Evolutionary conservation across 257 asterid genomes (phyloP), one percentile per base, ranked within the genome.

Genomic region (Fraxinus excelsior): DNA sequence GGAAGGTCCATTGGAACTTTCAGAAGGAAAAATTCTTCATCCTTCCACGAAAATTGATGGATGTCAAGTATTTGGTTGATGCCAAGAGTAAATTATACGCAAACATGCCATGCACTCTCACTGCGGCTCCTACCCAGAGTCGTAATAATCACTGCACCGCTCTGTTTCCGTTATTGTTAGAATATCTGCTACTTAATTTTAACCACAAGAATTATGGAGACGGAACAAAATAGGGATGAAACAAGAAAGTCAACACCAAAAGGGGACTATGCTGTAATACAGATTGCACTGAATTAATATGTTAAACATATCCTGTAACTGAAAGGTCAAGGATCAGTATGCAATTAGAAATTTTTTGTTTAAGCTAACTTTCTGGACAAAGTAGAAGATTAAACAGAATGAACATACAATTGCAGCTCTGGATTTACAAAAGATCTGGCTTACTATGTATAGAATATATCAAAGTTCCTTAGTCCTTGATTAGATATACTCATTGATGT

Each of bases 231-330:
- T 71, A 31, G 31, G 56, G 29, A 32, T 64, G 73, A 34, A 37
- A 37, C 11, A 71, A 23, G 53, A 60, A 23, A 67, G 49, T 14
- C 66, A 67, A 76, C 60, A 67, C 73, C 44, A 68, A 51, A 49
- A 78, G 21, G 42, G 73, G 18, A 60, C 67, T 51, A 29, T 74
- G 68, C 51, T 19, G 42, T 21, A 44, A 53, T 60, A 23, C 16
- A 60, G 67, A 60, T 60, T 60, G 1, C 29, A 60, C 31, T 1
- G 13, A 60, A 21, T 25, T 23, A 21, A 60, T 21, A 25, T 25
- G 9, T 21, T 58, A 23, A 60, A 23, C 64, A 60, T 25, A 60
- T 60, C 67, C 67, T 60, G 67, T 9, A 25, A 60, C 12, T 8
- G 11, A 8, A 37, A 53, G 42, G 75, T 29, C 42, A 23, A 37